Evolutionary conservation across 345 rosid genomes (phyloP).

Genomic region (Stellera chamaejasme): DNA sequence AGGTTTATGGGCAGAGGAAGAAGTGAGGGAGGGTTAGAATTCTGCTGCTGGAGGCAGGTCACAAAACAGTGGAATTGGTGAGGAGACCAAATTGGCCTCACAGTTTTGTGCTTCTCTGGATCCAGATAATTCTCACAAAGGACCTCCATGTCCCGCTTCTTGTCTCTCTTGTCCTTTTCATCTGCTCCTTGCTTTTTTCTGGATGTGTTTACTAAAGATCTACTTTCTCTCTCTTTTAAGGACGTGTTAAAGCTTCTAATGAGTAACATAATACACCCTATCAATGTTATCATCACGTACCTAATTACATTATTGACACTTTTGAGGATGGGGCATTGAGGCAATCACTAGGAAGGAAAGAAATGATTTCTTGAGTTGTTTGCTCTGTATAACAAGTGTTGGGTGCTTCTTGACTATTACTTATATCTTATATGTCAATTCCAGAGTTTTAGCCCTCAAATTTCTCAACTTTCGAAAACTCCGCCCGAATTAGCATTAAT

Average conservation of each 20-base stretch:
- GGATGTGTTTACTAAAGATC: not conserved
- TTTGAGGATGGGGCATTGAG: too few relatives aligned
- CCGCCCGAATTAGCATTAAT: too few relatives aligned
- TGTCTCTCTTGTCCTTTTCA: not conserved
- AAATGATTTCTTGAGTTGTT: not conserved
- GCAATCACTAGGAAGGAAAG: too few relatives aligned
- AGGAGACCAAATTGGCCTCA: slow-evolving; percentile 10
- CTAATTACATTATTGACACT: too few relatives aligned
- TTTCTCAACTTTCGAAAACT: too few relatives aligned
- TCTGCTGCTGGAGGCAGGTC: not conserved
- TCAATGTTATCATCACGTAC: too few relatives aligned
- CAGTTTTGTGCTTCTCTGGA: slow-evolving; percentile 1
- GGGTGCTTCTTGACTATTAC: too few relatives aligned
- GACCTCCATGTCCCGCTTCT: not conserved
- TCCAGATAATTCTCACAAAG: not conserved
- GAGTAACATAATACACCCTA: too few relatives aligned
- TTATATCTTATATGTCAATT: too few relatives aligned
- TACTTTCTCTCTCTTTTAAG: too few relatives aligned
- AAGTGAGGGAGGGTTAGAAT: not conserved
- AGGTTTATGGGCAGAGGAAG: not conserved
- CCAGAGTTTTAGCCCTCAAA: too few relatives aligned
- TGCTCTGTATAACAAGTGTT: not conserved
- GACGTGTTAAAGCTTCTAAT: too few relatives aligned
- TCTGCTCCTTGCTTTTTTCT: not conserved
- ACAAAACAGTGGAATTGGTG: not conserved